Evolutionary conservation across 2,329 filamentous ascomycete species (phyloP).

Genomic region (Colletotrichum nymphaeae): DNA sequence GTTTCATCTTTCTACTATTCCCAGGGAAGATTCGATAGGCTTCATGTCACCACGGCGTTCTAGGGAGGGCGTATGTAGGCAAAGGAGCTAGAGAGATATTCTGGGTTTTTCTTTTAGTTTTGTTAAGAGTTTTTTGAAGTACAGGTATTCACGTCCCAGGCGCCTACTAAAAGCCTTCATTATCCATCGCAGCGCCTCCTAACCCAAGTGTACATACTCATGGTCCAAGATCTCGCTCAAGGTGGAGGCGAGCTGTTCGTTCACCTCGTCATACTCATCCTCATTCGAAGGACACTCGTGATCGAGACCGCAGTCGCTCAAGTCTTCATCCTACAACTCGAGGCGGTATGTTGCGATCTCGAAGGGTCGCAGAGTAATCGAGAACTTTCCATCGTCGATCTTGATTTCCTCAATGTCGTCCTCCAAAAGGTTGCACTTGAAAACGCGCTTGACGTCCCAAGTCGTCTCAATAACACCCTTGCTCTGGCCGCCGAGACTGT

Average conservation of each 20-base stretch:
- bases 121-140: conserved; percentile 3
- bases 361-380: conserved; percentile 79
- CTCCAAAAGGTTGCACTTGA: conserved; percentile 88
- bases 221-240: not conserved
- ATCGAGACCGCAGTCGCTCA: conserved; percentile 21
- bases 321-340: conserved; percentile 53
- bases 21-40: conserved; percentile 21
- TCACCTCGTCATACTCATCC: not conserved
- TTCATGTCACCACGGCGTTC: conserved; percentile 28
- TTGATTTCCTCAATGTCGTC: conserved; percentile 80
- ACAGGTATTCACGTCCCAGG: conserved; percentile 20
- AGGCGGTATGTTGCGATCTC: conserved; percentile 87
- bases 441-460: conserved; percentile 79
- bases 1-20: conserved; percentile 19
- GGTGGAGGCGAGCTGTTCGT: too few relatives aligned
- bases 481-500: conserved; percentile 85
- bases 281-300: not conserved
- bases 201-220: not conserved
- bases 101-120: not conserved
- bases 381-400: conserved; percentile 61
- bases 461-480: conserved; percentile 76
- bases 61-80: conserved; percentile 26
- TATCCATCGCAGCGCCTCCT: not conserved
- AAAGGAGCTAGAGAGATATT: conserved; percentile 23
- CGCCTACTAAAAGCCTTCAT: not conserved